Conservation (phyloP, 164 flowering plant genomes). For the Aristolochia contorta region DNA sequence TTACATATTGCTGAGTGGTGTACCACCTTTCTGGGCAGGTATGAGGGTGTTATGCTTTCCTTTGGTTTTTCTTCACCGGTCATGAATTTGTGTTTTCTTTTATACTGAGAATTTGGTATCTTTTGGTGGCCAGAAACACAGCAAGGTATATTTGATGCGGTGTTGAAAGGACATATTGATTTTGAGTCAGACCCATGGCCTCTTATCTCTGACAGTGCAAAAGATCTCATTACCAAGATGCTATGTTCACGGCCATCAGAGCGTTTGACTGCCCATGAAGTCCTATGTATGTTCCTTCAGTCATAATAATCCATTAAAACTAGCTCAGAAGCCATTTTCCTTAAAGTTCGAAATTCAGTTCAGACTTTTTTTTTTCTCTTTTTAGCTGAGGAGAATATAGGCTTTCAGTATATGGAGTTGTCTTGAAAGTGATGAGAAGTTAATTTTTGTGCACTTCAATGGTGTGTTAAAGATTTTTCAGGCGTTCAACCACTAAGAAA, state of each 20-base stretch:
- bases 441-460: too few relatives aligned
- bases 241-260: conserved; percentile 72
- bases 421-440: too few relatives aligned
- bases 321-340: not conserved
- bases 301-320: not conserved
- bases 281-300: conserved; percentile 53
- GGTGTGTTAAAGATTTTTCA: too few relatives aligned
- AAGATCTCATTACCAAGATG: conserved; percentile 88
- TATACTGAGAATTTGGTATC: not conserved
- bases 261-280: conserved; percentile 94
- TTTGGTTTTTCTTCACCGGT: not conserved
- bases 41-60: not conserved
- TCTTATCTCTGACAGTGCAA: conserved; percentile 87
- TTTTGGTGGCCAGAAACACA: conserved; percentile 42
- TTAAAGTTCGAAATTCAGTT: too few relatives aligned
- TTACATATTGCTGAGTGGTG: conserved; percentile 89
- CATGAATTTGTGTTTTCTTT: not conserved
- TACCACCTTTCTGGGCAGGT: conserved; percentile 99
- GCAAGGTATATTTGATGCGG: conserved; percentile 77
- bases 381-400: not conserved
- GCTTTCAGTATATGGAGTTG: too few relatives aligned
- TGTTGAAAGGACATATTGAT: conserved; percentile 86
- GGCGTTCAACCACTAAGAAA: too few relatives aligned
- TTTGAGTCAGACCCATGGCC: conserved; percentile 99
- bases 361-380: not conserved